These are phyloP conservation scores for Tolypocladium pustulatum DNA, from an alignment of 2,329 filamentous ascomycete genomes.

Conservation along the genomic window DNA sequence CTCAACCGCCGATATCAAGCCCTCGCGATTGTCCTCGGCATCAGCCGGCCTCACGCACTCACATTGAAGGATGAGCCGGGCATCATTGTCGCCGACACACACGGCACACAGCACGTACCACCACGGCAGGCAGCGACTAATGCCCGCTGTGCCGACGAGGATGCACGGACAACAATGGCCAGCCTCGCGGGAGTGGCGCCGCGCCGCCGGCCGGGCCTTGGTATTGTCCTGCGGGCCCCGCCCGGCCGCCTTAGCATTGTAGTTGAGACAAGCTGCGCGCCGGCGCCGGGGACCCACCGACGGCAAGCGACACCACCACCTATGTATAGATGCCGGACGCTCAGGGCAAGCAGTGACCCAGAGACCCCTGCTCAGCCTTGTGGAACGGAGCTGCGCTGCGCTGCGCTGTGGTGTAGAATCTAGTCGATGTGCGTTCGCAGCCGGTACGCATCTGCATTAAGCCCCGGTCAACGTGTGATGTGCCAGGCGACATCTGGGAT, in stretches of 20 bases:
- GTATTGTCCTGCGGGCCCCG: constrained; percentile 20
- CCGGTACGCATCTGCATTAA: too few species aligned
- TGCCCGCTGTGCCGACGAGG: background rate
- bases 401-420: too few species aligned
- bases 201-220: constrained; percentile 10
- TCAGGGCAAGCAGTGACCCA: too few species aligned
- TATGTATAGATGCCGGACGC: too few species aligned
- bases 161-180: background rate
- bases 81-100: background rate
- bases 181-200: background rate
- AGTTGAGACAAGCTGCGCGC: constrained; percentile 12
- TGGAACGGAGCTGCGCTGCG: background rate
- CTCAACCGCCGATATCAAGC: background rate
- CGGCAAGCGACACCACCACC: background rate
- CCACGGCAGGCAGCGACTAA: background rate
- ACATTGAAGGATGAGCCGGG: background rate
- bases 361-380: background rate
- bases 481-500: background rate
- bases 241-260: constrained; percentile 23
- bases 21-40: background rate
- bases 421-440: too few species aligned
- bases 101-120: background rate
- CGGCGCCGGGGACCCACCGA: background rate
- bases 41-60: background rate
- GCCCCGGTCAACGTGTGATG: background rate